Evolutionary conservation across 352 stramenopile species (phyloP), one percentile per base, ranked within the genome.

Genomic region (Elongisporangium undulatum): DNA sequence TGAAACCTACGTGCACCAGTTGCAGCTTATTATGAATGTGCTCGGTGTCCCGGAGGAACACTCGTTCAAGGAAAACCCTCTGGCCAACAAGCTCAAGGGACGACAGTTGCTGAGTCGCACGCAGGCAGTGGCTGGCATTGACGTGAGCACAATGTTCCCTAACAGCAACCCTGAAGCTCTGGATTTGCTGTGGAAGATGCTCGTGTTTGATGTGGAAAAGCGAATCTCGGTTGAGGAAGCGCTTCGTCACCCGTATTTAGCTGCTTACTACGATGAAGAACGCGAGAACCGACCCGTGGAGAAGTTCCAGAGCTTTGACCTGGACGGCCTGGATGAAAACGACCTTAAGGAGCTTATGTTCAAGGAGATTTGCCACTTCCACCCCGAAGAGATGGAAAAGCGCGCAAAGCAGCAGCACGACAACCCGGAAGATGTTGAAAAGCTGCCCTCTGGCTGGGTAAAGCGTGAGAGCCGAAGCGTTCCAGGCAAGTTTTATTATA

Each of bases 221-320:
- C 90, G 97, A 50, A 98, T 98, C 54, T 97, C 90, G 20, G 97
- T 99, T 16, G 79, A 98, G 56, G 86, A 98, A 60, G 96, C 97
- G 52, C 72, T 99, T 38, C 82, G 85, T 19, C 97, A 99, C 75
- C 94, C 97, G 19, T 99, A 99, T 74, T 85, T 99, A 51, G 77
- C 88, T 0, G 82, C 80, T 51, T 95, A 93, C 64, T 95, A 92
- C 63, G 83, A 92, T 21, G 82, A 87, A 51, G 82, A 90, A 61
- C 76, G 73, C 8, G 82, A 93, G 51, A 83, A 72, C 50, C 68
- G 66, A 1, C 72, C 67, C 1, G 84, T 94, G n/a, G 84, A 94
- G 45, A 74, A 75, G 51, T 94, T 90, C 64, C 71, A 93, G 60
- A 92, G 79, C 69, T 95, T 95, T 61, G 86, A 95, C 55, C 60